Evolutionary conservation across 1,284 basidiomycete genomes (phyloP).

Genomic region (Rhodotorula glutinis): DNA sequence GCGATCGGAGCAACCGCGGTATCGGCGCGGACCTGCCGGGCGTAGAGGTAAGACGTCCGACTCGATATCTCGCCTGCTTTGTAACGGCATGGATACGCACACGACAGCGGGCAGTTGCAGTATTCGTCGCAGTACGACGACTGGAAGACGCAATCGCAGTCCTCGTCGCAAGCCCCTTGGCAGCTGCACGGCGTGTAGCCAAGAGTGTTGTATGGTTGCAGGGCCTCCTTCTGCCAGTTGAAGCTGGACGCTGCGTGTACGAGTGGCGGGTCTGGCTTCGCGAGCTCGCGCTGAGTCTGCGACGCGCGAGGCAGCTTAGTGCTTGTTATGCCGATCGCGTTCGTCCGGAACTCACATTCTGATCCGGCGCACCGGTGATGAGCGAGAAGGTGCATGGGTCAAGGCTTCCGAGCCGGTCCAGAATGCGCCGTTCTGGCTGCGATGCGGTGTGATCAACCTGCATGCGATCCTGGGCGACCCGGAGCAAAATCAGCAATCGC

Average conservation of each 20-base stretch:
- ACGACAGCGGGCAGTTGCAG: slow-evolving; percentile 7
- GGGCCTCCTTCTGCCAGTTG: neutral
- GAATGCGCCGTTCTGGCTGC: neutral
- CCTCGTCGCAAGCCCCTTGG: neutral
- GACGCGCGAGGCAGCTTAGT: too few species aligned
- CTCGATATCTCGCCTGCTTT: neutral
- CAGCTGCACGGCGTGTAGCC: slow-evolving; percentile 14
- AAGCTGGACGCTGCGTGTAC: too few species aligned
- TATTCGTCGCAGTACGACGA: slow-evolving; percentile 12
- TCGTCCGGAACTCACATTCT: too few species aligned
- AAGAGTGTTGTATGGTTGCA: neutral
- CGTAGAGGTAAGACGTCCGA: too few species aligned
- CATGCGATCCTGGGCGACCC: neutral
- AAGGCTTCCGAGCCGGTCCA: neutral
- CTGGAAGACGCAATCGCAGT: neutral
- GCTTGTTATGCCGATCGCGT: too few species aligned
- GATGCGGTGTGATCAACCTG: neutral
- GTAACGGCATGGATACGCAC: neutral
- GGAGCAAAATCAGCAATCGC: too few species aligned
- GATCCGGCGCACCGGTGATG: neutral
- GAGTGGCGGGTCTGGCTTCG: neutral
- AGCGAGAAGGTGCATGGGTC: slow-evolving; percentile 2
- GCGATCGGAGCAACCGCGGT: slow-evolving; percentile 1
- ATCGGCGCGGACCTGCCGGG: slow-evolving; percentile 2
- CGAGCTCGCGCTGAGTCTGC: neutral